These are phyloP conservation scores for Penicillium atrosanguineum DNA, from an alignment of 495 filamentous ascomycete species.

Conservation along the genomic window DNA sequence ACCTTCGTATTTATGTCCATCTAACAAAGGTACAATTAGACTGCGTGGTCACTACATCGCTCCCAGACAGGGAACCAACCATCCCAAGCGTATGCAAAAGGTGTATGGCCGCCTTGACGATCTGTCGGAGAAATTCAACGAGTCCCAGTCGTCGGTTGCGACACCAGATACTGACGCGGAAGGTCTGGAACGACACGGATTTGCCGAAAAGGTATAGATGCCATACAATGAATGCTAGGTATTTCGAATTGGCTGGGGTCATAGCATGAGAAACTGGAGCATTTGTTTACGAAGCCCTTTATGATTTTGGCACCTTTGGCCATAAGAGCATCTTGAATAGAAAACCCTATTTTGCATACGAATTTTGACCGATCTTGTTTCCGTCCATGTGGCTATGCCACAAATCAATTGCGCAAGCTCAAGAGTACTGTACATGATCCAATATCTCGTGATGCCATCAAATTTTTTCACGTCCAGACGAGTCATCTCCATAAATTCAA, in stretches of 20 bases:
- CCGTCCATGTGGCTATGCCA: slow-evolving; percentile 14
- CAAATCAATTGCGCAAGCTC: slow-evolving; percentile 15
- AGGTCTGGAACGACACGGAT: slow-evolving; percentile 59
- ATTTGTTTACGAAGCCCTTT: slow-evolving; percentile 10
- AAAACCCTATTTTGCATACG: slow-evolving; percentile 2
- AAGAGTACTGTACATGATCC: slow-evolving; percentile 29
- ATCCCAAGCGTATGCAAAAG: slow-evolving; percentile 64
- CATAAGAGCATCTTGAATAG: slow-evolving; percentile 6
- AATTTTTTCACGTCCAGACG: slow-evolving; percentile 10
- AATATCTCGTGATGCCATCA: slow-evolving; percentile 21
- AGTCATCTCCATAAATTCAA: slow-evolving; percentile 1
- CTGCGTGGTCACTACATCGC: slow-evolving; percentile 78
- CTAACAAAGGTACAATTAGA: slow-evolving; percentile 29
- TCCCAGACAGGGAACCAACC: slow-evolving; percentile 61
- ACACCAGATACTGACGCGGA: slow-evolving; percentile 49
- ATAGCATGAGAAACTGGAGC: not conserved
- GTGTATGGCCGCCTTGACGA: slow-evolving; percentile 60
- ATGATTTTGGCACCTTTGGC: slow-evolving; percentile 4
- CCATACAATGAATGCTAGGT: not conserved
- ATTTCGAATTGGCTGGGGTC: not conserved
- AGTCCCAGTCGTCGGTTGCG: slow-evolving; percentile 48
- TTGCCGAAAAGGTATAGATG: slow-evolving; percentile 50
- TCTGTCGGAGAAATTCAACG: slow-evolving; percentile 46
- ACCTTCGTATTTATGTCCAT: slow-evolving; percentile 9
- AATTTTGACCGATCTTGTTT: not conserved